Evolutionary conservation across 2,329 filamentous ascomycete genomes (phyloP).

Genomic region (Lachnellula hyalina): DNA sequence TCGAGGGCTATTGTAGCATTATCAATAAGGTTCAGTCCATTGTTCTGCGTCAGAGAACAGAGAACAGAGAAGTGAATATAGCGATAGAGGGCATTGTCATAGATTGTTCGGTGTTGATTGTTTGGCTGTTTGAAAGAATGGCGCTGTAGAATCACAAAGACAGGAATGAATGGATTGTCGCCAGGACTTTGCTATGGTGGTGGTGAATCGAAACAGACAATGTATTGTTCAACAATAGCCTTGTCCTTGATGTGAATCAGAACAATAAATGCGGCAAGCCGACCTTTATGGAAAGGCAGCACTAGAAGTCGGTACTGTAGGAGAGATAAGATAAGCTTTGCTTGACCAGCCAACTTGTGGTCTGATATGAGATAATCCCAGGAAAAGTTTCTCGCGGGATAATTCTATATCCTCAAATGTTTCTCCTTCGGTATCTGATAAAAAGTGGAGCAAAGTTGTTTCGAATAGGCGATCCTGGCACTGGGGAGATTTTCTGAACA

Average conservation of each 20-base stretch:
- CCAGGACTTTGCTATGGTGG: neutral
- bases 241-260: neutral
- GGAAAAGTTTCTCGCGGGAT: too few species aligned
- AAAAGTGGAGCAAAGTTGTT: neutral
- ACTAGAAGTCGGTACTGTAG: too few species aligned
- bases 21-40: slow-evolving; percentile 8
- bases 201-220: neutral
- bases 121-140: neutral
- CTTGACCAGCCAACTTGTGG: too few species aligned
- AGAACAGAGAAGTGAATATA: slow-evolving; percentile 8
- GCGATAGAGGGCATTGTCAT: slow-evolving; percentile 21
- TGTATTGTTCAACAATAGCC: neutral
- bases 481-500: neutral
- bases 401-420: neutral
- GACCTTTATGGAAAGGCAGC: too few species aligned
- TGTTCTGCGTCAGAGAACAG: slow-evolving; percentile 17
- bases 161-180: slow-evolving; percentile 6
- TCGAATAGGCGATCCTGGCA: neutral
- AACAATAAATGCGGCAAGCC: neutral
- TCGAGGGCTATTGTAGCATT: slow-evolving; percentile 1
- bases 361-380: too few species aligned
- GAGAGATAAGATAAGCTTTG: too few species aligned
- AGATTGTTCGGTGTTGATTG: slow-evolving; percentile 6
- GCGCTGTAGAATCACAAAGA: slow-evolving; percentile 5
- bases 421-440: neutral